Evolutionary conservation across 2,329 filamentous ascomycete genomes (phyloP).

Genomic region (Ceratocystis lukuohia): DNA sequence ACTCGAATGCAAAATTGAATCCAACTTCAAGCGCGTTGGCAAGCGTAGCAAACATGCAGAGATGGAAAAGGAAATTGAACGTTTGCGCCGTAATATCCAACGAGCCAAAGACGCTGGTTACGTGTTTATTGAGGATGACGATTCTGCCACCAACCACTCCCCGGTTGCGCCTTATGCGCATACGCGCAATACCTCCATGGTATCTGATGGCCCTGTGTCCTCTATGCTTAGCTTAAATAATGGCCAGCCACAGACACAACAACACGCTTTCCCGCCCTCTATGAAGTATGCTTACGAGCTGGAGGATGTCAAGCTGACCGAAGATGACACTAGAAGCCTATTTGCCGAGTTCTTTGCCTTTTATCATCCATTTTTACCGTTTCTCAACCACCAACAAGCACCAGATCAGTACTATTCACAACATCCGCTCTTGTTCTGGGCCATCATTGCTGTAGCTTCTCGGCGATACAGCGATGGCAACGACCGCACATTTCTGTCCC

Average conservation of each 20-base stretch:
- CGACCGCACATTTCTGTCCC: constrained; percentile 51
- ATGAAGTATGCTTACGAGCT: constrained; percentile 45
- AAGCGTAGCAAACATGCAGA: constrained; percentile 74
- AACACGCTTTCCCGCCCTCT: constrained; percentile 27
- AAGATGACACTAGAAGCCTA: constrained; percentile 48
- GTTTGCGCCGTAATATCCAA: constrained; percentile 46
- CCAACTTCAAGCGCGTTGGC: constrained; percentile 72
- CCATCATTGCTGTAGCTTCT: constrained; percentile 61
- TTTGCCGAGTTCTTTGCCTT: constrained; percentile 62
- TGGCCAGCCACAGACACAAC: constrained; percentile 43
- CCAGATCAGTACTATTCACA: constrained; percentile 66
- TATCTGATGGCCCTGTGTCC: constrained; percentile 57
- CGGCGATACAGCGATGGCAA: constrained; percentile 48
- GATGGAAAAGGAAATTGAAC: constrained; percentile 73
- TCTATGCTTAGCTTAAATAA: constrained; percentile 53
- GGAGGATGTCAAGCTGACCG: constrained; percentile 50
- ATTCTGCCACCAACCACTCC: constrained; percentile 36
- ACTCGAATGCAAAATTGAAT: constrained; percentile 74
- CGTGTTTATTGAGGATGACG: constrained; percentile 39
- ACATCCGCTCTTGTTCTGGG: constrained; percentile 75
- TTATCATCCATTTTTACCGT: constrained; percentile 67
- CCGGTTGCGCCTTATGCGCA: constrained; percentile 31
- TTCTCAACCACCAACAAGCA: constrained; percentile 51
- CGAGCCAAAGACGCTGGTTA: constrained; percentile 48
- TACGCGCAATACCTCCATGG: constrained; percentile 48